A percentile compares a stretch with the other conserved stretches of the same genome.
These are phyloP conservation scores for Fagopyrum tataricum DNA, from an alignment of 148 eudicot species.

Conservation along the genomic window DNA sequence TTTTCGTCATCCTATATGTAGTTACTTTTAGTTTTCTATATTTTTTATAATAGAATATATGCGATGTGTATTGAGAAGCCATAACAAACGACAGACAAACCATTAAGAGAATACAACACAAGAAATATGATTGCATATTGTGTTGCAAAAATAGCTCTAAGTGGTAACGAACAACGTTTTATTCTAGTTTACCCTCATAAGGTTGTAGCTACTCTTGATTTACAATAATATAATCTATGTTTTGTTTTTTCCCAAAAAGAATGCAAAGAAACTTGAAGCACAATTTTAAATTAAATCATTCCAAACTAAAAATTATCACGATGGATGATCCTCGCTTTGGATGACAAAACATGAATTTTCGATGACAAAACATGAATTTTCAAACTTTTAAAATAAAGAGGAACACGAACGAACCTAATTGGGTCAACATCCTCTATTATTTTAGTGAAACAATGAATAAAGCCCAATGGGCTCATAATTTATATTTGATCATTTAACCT, in stretches of 20 bases:
- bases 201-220: too few species aligned
- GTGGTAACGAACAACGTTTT: too few species aligned
- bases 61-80: too few species aligned
- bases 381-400: not conserved
- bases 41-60: too few species aligned
- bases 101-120: too few species aligned
- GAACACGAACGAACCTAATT: not conserved
- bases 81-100: too few species aligned
- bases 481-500: not conserved
- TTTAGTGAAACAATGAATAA: not conserved
- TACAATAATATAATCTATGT: too few species aligned
- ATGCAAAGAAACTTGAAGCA: not conserved
- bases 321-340: constrained; percentile 3
- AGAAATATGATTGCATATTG: too few species aligned
- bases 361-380: not conserved
- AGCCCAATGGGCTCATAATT: not conserved
- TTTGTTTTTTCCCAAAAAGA: not conserved
- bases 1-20: not conserved
- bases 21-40: not conserved
- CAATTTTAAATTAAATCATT: constrained; percentile 1
- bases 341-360: not conserved
- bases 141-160: too few species aligned
- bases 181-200: too few species aligned
- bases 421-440: not conserved
- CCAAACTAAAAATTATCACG: not conserved